Conservation (phyloP, 345 rosid species). For the Hypericum androsaemum region DNA sequence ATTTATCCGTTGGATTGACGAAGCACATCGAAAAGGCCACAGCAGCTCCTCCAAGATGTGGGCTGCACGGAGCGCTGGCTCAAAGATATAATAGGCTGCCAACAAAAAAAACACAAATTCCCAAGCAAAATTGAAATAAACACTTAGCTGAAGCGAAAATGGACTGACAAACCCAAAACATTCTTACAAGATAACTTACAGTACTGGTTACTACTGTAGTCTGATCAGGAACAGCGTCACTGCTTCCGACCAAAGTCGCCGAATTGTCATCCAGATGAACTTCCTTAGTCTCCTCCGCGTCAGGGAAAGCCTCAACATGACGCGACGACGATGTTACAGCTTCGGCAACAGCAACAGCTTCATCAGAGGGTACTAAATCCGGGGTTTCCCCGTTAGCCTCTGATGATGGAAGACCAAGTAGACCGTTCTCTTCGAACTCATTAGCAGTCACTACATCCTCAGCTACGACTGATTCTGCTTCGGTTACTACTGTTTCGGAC, state of each 20-base stretch:
- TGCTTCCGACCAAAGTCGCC: constrained; percentile 7
- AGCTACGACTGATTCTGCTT: no score
- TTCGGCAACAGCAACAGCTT: no score
- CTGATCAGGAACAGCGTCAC: constrained; percentile 16
- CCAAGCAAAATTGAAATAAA: background rate
- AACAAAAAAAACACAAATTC: constrained; percentile 1
- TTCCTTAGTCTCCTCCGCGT: no score
- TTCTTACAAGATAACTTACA: constrained; percentile 23
- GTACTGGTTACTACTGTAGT: constrained; percentile 24
- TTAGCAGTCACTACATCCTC: no score
- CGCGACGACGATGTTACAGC: no score
- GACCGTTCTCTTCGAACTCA: no score
- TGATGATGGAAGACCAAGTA: no score
- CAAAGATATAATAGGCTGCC: constrained; percentile 28
- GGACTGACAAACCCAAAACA: background rate
- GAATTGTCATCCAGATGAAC: no score
- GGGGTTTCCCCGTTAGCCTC: no score
- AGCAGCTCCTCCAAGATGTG: constrained; percentile 67
- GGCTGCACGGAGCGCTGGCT: constrained; percentile 15
- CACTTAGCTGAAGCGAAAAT: background rate
- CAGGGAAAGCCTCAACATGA: no score
- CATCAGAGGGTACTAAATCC: no score
- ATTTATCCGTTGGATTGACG: constrained; percentile 23
- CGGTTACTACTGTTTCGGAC: no score
- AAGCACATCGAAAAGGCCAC: constrained; percentile 59